Percentiles rank a stretch among this genome's conserved stretches.
Evolutionary conservation across 2,329 filamentous ascomycete genomes (phyloP).

Genomic region (Botryotinia globosa): DNA sequence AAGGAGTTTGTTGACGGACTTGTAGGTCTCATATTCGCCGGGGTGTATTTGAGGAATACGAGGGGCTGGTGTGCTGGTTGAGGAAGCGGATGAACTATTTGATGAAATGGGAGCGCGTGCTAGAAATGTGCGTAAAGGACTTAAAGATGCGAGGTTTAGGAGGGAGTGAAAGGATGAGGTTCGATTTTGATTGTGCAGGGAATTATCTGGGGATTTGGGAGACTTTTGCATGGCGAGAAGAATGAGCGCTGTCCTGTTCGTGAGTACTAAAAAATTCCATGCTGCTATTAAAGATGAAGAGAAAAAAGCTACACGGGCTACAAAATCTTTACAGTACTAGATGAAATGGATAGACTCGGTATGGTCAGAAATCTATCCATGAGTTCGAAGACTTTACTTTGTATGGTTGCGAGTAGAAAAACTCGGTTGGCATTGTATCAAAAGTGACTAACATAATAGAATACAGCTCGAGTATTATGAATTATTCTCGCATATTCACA

Average conservation of each 20-base stretch:
- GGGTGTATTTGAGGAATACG: slow-evolving; percentile 4
- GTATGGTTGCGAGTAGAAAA: not conserved
- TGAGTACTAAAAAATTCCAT: not conserved
- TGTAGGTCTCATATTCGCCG: slow-evolving; percentile 1
- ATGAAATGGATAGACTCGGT: not conserved
- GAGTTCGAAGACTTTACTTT: not conserved
- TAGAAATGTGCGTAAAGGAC: slow-evolving; percentile 1
- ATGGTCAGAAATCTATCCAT: not conserved
- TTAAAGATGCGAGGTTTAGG: not conserved
- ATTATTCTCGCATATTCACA: not conserved
- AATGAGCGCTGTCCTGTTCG: not conserved
- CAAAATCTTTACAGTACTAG: not conserved
- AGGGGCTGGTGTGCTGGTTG: not conserved
- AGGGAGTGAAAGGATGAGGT: slow-evolving; percentile 5
- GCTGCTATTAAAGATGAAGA: not conserved
- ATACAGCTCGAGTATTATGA: not conserved
- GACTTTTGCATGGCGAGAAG: not conserved
- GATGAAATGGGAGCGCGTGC: not conserved
- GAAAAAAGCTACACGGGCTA: not conserved
- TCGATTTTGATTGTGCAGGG: not conserved
- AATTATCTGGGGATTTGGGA: not conserved
- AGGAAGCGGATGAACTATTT: not conserved
- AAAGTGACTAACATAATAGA: not conserved
- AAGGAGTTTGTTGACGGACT: not conserved
- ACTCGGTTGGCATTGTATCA: not conserved